Evolutionary conservation across 2,329 filamentous ascomycete species (phyloP).

Genomic region (Fusarium multiceps): DNA sequence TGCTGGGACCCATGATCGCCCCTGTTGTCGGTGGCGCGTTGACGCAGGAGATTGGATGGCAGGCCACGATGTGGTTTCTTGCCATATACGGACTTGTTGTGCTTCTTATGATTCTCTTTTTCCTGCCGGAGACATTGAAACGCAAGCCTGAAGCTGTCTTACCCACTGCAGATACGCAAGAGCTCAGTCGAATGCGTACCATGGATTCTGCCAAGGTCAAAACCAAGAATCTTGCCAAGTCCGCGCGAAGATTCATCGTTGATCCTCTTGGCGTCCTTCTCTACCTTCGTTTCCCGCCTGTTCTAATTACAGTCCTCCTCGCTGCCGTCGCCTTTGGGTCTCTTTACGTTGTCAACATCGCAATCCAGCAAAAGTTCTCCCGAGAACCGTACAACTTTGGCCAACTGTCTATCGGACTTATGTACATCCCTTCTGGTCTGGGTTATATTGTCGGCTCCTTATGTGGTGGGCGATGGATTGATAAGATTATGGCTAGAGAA

Average conservation of each 20-base stretch:
- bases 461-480: slow-evolving; percentile 81
- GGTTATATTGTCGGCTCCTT: slow-evolving; percentile 78
- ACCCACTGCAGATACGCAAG: slow-evolving; percentile 9
- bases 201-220: slow-evolving; percentile 69
- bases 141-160: slow-evolving; percentile 40
- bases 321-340: slow-evolving; percentile 80
- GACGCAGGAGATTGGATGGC: slow-evolving; percentile 77
- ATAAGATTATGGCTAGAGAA: slow-evolving; percentile 82
- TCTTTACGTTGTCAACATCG: slow-evolving; percentile 82
- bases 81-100: slow-evolving; percentile 74
- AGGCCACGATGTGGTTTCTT: slow-evolving; percentile 82
- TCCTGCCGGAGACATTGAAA: slow-evolving; percentile 72
- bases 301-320: slow-evolving; percentile 78
- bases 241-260: slow-evolving; percentile 71
- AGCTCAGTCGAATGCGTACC: slow-evolving; percentile 65
- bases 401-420: slow-evolving; percentile 75
- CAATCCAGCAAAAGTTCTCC: slow-evolving; percentile 77
- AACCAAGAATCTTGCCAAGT: slow-evolving; percentile 63
- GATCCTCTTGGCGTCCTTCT: slow-evolving; percentile 78
- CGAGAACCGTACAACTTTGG: slow-evolving; percentile 74
- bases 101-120: slow-evolving; percentile 67
- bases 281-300: slow-evolving; percentile 78
- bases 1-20: slow-evolving; percentile 78
- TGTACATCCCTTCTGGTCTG: slow-evolving; percentile 80
- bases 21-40: slow-evolving; percentile 82